phyloP scores from a whole-genome alignment of 2,329 filamentous ascomycete species.

The Aureobasidium sp. region DNA sequence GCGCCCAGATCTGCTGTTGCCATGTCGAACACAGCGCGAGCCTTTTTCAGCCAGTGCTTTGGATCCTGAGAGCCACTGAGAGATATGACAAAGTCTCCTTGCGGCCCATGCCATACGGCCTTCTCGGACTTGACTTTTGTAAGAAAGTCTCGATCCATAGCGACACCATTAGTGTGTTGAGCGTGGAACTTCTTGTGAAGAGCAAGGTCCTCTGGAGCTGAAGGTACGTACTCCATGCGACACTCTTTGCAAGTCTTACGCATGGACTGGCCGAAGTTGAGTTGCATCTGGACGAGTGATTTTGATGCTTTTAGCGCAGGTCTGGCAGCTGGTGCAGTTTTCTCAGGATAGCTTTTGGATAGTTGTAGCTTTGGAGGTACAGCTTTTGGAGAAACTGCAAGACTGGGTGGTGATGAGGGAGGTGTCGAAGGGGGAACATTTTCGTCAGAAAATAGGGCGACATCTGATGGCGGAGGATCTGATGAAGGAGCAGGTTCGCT shows the following conservation, averaged over 20 bases:
- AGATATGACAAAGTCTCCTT: slow-evolving; percentile 48
- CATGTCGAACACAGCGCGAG: slow-evolving; percentile 49
- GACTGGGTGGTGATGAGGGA: slow-evolving; percentile 44
- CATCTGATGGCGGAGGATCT: slow-evolving; percentile 18
- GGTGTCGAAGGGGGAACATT: slow-evolving; percentile 36
- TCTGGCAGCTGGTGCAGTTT: not conserved
- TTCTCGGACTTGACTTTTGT: slow-evolving; percentile 28
- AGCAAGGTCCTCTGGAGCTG: slow-evolving; percentile 53
- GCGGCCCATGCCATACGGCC: slow-evolving; percentile 16
- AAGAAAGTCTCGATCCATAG: slow-evolving; percentile 53
- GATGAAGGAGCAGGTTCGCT: slow-evolving; percentile 4
- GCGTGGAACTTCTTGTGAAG: slow-evolving; percentile 60
- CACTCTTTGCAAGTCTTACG: slow-evolving; percentile 53
- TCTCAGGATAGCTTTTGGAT: not conserved
- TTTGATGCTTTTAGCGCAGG: slow-evolving; percentile 18
- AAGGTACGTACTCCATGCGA: slow-evolving; percentile 61
- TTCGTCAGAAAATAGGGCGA: slow-evolving; percentile 23
- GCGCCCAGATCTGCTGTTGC: slow-evolving; percentile 57
- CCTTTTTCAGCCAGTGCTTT: slow-evolving; percentile 47
- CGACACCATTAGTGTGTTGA: slow-evolving; percentile 54
- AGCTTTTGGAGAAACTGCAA: slow-evolving; percentile 22
- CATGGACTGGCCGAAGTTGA: slow-evolving; percentile 51
- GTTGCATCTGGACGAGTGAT: slow-evolving; percentile 52
- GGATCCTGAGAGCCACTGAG: slow-evolving; percentile 48
- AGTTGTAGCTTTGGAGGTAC: slow-evolving; percentile 26